Conservation (phyloP, 768 basidiomycete species). For the Krasilnikovozyma curviuscula region DNA sequence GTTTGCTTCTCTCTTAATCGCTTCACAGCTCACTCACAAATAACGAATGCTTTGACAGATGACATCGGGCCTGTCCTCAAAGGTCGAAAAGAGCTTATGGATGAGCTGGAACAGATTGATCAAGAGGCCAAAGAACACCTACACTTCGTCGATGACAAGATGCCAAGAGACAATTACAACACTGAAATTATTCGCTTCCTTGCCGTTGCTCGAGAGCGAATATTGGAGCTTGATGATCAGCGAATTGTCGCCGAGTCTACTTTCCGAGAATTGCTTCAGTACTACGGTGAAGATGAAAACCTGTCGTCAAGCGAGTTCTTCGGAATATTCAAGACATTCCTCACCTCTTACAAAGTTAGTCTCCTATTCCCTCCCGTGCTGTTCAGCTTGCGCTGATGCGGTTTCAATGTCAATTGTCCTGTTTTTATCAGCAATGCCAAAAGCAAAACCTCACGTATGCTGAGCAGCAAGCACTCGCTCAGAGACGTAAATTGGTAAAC, state of each 20-base stretch:
- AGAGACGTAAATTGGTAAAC: slow-evolving; percentile 5
- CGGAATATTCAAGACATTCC: slow-evolving; percentile 89
- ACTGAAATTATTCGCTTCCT: slow-evolving; percentile 84
- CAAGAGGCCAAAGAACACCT: slow-evolving; percentile 66
- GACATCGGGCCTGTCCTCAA: slow-evolving; percentile 35
- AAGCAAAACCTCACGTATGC: slow-evolving; percentile 12
- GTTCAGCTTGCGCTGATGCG: not conserved
- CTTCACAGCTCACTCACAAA: not conserved
- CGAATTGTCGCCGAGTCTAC: slow-evolving; percentile 67
- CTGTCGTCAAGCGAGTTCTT: slow-evolving; percentile 83
- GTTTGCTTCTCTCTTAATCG: slow-evolving; percentile 6
- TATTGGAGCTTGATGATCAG: slow-evolving; percentile 71
- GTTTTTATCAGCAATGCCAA: slow-evolving; percentile 10
- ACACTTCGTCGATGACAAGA: slow-evolving; percentile 39
- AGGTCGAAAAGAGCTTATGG: slow-evolving; percentile 48
- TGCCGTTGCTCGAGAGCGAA: slow-evolving; percentile 47
- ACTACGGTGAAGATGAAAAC: slow-evolving; percentile 72
- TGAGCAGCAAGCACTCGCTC: slow-evolving; percentile 5
- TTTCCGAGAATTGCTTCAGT: slow-evolving; percentile 66
- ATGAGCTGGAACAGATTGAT: slow-evolving; percentile 58
- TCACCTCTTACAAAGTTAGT: slow-evolving; percentile 49
- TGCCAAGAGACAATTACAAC: slow-evolving; percentile 50
- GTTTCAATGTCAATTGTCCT: too few relatives aligned
- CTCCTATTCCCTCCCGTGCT: not conserved
- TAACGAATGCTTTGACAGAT: not conserved